These are phyloP conservation scores for Melampsora americana DNA, from an alignment of 1,284 basidiomycete species.

Conservation along the genomic window DNA sequence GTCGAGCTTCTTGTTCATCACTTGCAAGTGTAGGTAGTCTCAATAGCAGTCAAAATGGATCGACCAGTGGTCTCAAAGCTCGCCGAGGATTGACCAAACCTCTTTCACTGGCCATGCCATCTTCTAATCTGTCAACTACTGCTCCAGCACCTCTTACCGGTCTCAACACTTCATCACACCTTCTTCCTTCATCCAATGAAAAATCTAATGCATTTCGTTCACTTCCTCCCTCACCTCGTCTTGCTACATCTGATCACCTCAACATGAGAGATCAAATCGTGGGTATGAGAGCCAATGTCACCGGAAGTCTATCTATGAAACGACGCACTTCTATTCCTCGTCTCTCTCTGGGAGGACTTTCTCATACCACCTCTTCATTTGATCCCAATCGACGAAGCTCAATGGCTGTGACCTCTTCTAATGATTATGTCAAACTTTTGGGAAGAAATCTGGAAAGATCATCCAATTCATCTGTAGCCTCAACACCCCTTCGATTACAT, in stretches of 20 bases:
- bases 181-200: background rate
- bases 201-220: slow-evolving; percentile 21
- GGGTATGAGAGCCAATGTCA: slow-evolving; percentile 39
- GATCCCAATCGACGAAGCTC: slow-evolving; percentile 8
- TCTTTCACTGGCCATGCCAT: slow-evolving; percentile 24
- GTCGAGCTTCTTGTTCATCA: slow-evolving; percentile 46
- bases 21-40: slow-evolving; percentile 50
- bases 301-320: slow-evolving; percentile 42
- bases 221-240: slow-evolving; percentile 37
- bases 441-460: slow-evolving; percentile 33
- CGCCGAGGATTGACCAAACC: slow-evolving; percentile 41
- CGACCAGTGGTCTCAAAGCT: slow-evolving; percentile 26
- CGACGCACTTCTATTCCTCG: slow-evolving; percentile 41
- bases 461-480: background rate
- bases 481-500: slow-evolving; percentile 26
- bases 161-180: background rate
- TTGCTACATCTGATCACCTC: background rate
- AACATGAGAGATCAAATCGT: slow-evolving; percentile 22
- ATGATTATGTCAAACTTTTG: slow-evolving; percentile 18
- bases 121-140: slow-evolving; percentile 5
- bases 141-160: background rate
- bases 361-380: background rate
- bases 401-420: background rate
- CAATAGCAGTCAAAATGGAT: slow-evolving; percentile 19
- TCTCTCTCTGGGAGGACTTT: background rate